Base-by-base conservation (phyloP, 768 basidiomycete genomes). In the Hericium erinaceus region DNA sequence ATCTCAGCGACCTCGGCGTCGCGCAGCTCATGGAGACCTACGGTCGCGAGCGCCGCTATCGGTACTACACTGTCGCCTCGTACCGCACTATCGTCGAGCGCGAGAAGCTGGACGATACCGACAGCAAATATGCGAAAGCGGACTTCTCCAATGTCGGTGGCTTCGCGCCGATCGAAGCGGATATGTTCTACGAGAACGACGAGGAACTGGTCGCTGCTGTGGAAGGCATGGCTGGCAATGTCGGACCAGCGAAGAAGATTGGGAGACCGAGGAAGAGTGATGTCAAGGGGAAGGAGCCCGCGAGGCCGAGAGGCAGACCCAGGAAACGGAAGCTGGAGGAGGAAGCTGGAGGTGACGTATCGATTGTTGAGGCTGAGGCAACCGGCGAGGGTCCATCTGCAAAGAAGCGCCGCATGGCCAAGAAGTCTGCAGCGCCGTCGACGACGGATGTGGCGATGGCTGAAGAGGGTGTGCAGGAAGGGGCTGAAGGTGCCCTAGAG, bases 11-110 rank as follows among this genome's bases (percentile, higher is more conserved):
- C 67, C 74, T 89, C 41, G 78, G 82, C 26, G 80, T 91, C 52
- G 78, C 80, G 20, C 80, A 83, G 39, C 69, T 90, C 28, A 85
- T 87, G 78, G 95, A 97, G 71, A 90, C 83, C 0, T 77, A 79
- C 60, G 91, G 91, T 4, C 83, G 92, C 39, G 91, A 98, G 72
- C 85, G 92, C 28, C 86, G 92, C 22, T 83, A 92, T 67, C 80
- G 92, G 60, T 92, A 92, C 66, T 94, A 83, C 73, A 89, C 90
- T 0, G 68, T 87, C 48, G 77, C 79, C 2, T 81, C 84, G 33
- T 95, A 89, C 70, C 78, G 75, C 33, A 68, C 74, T 33, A 74
- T 91, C 37, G 78, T 92, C 51, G 71, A 74, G 2, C 74, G 76
- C 48, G 89, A 93, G 69, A 79, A 80, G 8, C 75, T 93, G 24